These are phyloP conservation scores for Ascochyta pisi DNA, from an alignment of 2,329 filamentous ascomycete genomes.

Conservation along the genomic window DNA sequence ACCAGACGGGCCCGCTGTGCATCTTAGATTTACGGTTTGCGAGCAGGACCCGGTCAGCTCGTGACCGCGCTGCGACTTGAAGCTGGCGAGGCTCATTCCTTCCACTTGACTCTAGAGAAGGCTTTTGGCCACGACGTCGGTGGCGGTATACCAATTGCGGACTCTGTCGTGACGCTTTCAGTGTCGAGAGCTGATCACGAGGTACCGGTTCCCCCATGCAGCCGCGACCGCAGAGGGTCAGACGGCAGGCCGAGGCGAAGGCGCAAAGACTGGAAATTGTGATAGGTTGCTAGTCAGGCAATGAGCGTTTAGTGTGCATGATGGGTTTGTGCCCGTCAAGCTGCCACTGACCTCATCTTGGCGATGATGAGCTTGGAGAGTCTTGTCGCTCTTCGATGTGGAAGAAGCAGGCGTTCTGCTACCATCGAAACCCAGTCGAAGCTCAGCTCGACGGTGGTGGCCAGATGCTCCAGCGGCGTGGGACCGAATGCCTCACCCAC, in stretches of 20 bases:
- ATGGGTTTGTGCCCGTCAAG: background rate
- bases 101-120: background rate
- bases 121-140: background rate
- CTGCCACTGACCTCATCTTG: conserved; percentile 19
- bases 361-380: conserved; percentile 9
- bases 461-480: background rate
- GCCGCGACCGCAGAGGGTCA: conserved; percentile 3
- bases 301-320: conserved; percentile 17
- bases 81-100: background rate
- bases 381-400: conserved; percentile 5
- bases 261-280: background rate
- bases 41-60: background rate
- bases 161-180: conserved; percentile 11
- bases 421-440: background rate
- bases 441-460: background rate
- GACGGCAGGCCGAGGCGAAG: conserved; percentile 12
- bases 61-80: background rate
- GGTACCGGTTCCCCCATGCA: conserved; percentile 2
- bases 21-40: conserved; percentile 13
- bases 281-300: conserved; percentile 15
- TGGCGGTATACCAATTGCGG: conserved; percentile 10
- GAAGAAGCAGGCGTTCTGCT: background rate
- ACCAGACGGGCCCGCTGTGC: conserved; percentile 24
- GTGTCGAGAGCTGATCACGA: conserved; percentile 1
- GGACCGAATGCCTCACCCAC: background rate